Evolutionary conservation across 768 basidiomycete species (phyloP), one percentile per base, ranked within the genome.

Genomic region (Tulasnella calospora): DNA sequence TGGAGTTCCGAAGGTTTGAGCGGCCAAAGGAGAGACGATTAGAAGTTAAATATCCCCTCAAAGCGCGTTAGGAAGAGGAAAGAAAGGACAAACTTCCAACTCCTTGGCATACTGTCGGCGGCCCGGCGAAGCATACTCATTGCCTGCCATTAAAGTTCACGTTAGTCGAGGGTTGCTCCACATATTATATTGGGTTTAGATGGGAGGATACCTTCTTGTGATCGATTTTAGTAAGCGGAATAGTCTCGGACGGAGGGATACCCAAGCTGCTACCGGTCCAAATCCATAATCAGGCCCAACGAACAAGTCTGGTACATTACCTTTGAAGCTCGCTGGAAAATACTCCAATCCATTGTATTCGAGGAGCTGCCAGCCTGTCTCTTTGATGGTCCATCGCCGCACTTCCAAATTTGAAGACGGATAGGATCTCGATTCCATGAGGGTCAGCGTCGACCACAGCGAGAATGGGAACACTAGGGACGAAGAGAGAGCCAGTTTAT

Each of bases 361-460:
- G 88, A 41, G 86, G 84, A 0, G 94, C 90, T 0, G 90, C 90
- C 46, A 98, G 86, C 61, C 87, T 90, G 21, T 84, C 86, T 38
- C 88, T 88, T 83, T 98, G 94, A 82, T 94, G 93, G 61, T 86
- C 87, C 84, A 95, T 87, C 47, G 85, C 85, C 73, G 83, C 84
- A 78, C 95, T 96, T 13, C 98, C 98, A 81, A 88, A 89, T 79
- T 89, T 92, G 85, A 95, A 98, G 12, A 94, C 92, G 0, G 93
- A 92, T 17, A 96, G 88, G 80, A 99, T 98, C 80, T 97, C 95
- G 61, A 99, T 83, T 1, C 98, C 98, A 83, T 94, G 94, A 0
- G 96, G 92, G 83, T 99, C 98, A 0, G 89, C 92, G 82, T 99
- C 98, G 8, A 99, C 92, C 46, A 99, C 84, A 1, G 88, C 92